Percentiles rank a stretch among this genome's conserved stretches.
phyloP scores from a whole-genome alignment of 148 eudicot species.

The Camellia sinensis region DNA sequence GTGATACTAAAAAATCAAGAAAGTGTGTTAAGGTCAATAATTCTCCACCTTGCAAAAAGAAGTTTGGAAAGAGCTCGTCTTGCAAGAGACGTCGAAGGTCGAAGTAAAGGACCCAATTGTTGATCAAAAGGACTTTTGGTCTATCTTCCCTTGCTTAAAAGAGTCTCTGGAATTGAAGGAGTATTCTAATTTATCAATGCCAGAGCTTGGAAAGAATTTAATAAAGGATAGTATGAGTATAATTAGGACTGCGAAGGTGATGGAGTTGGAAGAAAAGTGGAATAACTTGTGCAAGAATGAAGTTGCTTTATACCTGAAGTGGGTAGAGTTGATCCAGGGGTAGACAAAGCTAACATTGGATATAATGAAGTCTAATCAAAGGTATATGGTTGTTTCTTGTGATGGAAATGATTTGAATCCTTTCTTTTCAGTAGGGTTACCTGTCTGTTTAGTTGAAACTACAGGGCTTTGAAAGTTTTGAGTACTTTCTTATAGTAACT shows the following conservation, averaged over 20 bases:
- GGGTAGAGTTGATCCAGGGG: constrained; percentile 25
- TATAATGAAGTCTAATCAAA: constrained; percentile 18
- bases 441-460: neutral
- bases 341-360: constrained; percentile 17
- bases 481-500: neutral
- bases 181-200: neutral
- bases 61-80: neutral
- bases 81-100: neutral
- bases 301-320: constrained; percentile 12
- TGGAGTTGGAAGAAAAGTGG: constrained; percentile 47
- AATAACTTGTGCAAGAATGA: constrained; percentile 23
- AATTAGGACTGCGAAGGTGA: constrained; percentile 28
- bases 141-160: constrained; percentile 25
- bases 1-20: neutral
- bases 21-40: constrained; percentile 17
- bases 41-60: constrained; percentile 5
- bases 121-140: constrained; percentile 14
- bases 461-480: neutral
- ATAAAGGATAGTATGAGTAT: constrained; percentile 15
- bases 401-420: neutral
- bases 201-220: constrained; percentile 6
- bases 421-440: neutral
- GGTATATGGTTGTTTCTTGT: neutral
- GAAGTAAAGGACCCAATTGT: neutral
- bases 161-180: constrained; percentile 3